A percentile compares a stretch with the other conserved stretches of the same genome.
Conservation (phyloP, 768 basidiomycete genomes). For the Lanmaoa rubissima region DNA sequence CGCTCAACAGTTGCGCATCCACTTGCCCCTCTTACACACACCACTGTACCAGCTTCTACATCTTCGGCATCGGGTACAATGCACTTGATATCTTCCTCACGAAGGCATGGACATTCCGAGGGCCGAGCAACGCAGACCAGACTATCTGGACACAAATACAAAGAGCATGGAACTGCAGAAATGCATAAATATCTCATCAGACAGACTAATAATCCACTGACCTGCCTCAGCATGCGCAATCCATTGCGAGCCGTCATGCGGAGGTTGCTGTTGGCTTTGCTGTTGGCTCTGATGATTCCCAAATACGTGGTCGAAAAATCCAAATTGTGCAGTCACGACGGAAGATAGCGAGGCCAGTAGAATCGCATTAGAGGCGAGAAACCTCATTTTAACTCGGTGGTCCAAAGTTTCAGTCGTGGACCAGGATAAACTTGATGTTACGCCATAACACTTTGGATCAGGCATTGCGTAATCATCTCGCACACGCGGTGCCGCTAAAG, state of each 20-base stretch:
- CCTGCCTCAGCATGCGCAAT: slow-evolving; percentile 62
- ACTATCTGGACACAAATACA: slow-evolving; percentile 74
- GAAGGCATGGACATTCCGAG: slow-evolving; percentile 76
- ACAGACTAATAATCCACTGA: slow-evolving; percentile 30
- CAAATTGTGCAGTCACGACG: slow-evolving; percentile 61
- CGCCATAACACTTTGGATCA: not conserved
- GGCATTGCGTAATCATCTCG: slow-evolving; percentile 4
- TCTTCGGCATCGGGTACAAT: slow-evolving; percentile 60
- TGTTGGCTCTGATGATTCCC: slow-evolving; percentile 49
- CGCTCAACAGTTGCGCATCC: slow-evolving; percentile 64
- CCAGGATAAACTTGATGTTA: not conserved
- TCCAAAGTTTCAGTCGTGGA: not conserved
- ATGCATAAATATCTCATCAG: not conserved
- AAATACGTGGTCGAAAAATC: slow-evolving; percentile 80
- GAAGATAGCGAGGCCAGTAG: slow-evolving; percentile 28
- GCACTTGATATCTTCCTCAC: slow-evolving; percentile 75
- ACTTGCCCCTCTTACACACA: slow-evolving; percentile 65
- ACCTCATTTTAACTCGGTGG: slow-evolving; percentile 13
- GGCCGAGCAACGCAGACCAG: slow-evolving; percentile 56
- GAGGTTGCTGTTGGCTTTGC: slow-evolving; percentile 49
- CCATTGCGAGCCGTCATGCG: slow-evolving; percentile 57
- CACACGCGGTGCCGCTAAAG: no score
- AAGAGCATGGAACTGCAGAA: slow-evolving; percentile 63
- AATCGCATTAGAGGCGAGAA: slow-evolving; percentile 1
- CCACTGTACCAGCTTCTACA: slow-evolving; percentile 53